Evolutionary conservation across 306 rosid genomes (phyloP).

Genomic region (Prunus mongolica): DNA sequence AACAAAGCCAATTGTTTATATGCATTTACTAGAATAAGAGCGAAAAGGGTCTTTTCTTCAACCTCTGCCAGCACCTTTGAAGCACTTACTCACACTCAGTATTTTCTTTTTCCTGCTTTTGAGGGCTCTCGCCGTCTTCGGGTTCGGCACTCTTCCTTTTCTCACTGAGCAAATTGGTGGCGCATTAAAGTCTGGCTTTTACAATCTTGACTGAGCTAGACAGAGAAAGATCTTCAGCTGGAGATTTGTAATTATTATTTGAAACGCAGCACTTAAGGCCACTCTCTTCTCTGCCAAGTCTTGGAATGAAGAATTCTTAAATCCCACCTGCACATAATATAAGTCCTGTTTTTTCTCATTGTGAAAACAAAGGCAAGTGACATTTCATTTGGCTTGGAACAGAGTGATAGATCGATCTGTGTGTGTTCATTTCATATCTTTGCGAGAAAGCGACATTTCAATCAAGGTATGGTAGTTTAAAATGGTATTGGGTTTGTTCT

Average conservation of each 20-base stretch:
- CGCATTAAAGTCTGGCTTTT: constrained; percentile 47
- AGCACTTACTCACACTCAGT: neutral
- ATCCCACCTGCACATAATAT: neutral
- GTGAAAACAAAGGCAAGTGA: neutral
- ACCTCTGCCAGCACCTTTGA: constrained; percentile 15
- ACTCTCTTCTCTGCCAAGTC: constrained; percentile 14
- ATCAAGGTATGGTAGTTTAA: constrained; percentile 34
- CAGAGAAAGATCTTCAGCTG: constrained; percentile 15
- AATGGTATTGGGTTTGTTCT: neutral
- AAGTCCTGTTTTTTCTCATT: neutral
- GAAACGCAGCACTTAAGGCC: constrained; percentile 44
- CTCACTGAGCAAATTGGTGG: constrained; percentile 44
- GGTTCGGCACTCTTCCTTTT: constrained; percentile 32
- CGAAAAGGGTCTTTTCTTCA: constrained; percentile 45
- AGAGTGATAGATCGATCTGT: constrained; percentile 3
- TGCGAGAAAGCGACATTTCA: constrained; percentile 47
- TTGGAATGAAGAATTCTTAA: constrained; percentile 20
- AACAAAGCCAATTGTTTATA: neutral
- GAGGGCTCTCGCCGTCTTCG: constrained; percentile 69
- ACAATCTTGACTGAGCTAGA: constrained; percentile 15
- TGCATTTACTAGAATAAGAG: constrained; percentile 29
- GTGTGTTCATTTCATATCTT: too few species aligned
- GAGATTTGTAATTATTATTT: constrained; percentile 19
- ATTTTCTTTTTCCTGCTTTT: constrained; percentile 46
- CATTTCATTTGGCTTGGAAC: neutral